A percentile compares a stretch with the other conserved stretches of the same genome.
phyloP scores from a whole-genome alignment of 495 filamentous ascomycete genomes.

The Penicillium coffeae region DNA sequence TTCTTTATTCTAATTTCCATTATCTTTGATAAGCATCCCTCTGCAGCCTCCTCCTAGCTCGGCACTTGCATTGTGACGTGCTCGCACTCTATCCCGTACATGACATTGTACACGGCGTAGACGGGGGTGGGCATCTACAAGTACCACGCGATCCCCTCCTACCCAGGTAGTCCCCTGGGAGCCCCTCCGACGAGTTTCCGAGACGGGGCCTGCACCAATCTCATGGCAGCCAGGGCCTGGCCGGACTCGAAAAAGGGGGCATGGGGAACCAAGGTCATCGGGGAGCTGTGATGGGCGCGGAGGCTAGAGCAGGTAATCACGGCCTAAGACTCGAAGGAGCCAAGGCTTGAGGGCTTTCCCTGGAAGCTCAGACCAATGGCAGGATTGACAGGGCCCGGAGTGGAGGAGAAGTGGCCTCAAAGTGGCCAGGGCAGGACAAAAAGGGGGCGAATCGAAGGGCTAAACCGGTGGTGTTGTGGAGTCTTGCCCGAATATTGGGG shows the following conservation, averaged over 20 bases:
- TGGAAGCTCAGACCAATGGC: constrained; percentile 15
- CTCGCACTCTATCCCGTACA: too few relatives aligned
- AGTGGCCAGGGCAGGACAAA: background rate
- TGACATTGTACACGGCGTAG: too few relatives aligned
- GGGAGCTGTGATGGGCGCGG: background rate
- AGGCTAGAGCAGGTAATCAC: constrained; percentile 13
- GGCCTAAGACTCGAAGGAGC: constrained; percentile 16
- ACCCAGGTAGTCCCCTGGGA: too few relatives aligned
- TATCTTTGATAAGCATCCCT: background rate
- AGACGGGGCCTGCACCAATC: too few relatives aligned
- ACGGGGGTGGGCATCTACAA: too few relatives aligned
- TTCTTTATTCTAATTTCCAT: background rate
- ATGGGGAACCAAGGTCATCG: constrained; percentile 3
- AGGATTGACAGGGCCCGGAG: constrained; percentile 7
- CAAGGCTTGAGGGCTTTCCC: constrained; percentile 5
- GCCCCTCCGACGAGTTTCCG: too few relatives aligned
- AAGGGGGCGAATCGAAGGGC: constrained; percentile 9
- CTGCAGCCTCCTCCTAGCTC: background rate
- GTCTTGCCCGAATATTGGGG: background rate
- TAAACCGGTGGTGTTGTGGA: background rate
- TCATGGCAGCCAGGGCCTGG: too few relatives aligned
- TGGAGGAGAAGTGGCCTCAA: background rate
- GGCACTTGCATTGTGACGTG: background rate
- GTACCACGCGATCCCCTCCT: too few relatives aligned
- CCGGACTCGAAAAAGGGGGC: too few relatives aligned